Base-by-base conservation (phyloP, 2,329 filamentous ascomycete genomes). In the Aspergillus sojae region DNA sequence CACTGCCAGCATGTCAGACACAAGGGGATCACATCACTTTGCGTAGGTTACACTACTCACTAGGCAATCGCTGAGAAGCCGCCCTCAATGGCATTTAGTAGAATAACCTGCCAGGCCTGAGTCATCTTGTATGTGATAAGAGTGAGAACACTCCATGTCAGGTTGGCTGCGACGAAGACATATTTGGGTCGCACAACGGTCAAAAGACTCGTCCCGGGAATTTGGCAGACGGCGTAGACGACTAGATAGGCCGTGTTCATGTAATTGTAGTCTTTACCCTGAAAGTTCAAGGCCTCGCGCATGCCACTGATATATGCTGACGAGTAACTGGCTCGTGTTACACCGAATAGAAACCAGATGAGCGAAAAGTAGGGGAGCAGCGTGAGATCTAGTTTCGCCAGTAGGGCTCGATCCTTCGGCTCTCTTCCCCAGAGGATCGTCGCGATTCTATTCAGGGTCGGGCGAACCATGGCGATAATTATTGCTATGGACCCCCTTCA, bases 321-420 rank as follows among this genome's bases (percentile, higher is more conserved):
- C 36, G 70, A 77, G 64, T 82, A 82, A 65, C 77, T 80, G 32
- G 80, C 75, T 12, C 80, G 74, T 5, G 80, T 81, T 56, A 82
- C 75, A 32, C 81, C 81, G 61, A 82, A 82, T 4, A 82, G 70
- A 57, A 82, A 82, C 81, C 80, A 82, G n/a, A 82, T 78, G 14
- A 82, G 68, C 0, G 79, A 81, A 65, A 82, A 82, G 63, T 83
- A 82, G 0, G 77, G 76, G 23, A 81, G 72, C 7, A 81, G 70
- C 0, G 79, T 81, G 52, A 76, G 72, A 63, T 81, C 79, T 9
- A 81, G 6, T 30, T 50, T 50, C 9, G 46, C 12, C 16, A 50
- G 46, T 30, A 50, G 46, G 46, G 46, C 46, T 32, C 46, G 46
- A 50, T 50, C 46, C 26, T 28, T 50, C 7, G 23, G 14, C 23